Evolutionary conservation across 257 asterid species (phyloP), one percentile per base, ranked within the genome.

Genomic region (Coffea canephora): DNA sequence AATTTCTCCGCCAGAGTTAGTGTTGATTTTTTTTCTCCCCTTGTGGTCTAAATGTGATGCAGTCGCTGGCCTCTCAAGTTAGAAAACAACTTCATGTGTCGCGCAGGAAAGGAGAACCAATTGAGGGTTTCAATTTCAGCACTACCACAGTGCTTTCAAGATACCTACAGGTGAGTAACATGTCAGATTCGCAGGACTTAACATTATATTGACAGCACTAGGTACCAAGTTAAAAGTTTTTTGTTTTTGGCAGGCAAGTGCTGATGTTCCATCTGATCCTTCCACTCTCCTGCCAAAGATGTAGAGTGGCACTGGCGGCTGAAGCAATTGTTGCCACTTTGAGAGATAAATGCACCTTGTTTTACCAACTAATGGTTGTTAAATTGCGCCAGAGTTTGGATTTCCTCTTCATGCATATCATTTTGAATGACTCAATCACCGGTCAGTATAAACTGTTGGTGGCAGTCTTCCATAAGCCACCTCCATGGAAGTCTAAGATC

Each of bases 11-110:
- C 71, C 5, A 45, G 45, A n/a, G 48, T 50, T 52, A 25, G 36
- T 45, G 36, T 55, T 36, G 59, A 10, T 57, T 41, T 41, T 54
- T 48, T 39, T 14, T 39, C 50, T 49, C 46, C 41, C 1, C n/a
- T 4, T 59, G 72, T n/a, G 71, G 49, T 69, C 25, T 61, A 61
- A 21, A 6, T 61, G 67, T 77, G 75, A 66, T 83, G 82, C 91
- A 94, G 98, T 92, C 97, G 54, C 88, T 96, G 83, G 99, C 99
- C 69, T 87, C 96, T 83, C 95, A 89, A 96, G 98, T 96, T 52
- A 91, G 99, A 84, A 96, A 94, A 86, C 99, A 92, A 89, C 97
- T 96, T 39, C 90, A 94, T 74, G 99, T 91, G 79, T 91, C 98
- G 67, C 99, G 99, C 75, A 92, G 82, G 91, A 90, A 96, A 67